Evolutionary conservation across 148 eudicot species (phyloP), one percentile per base, ranked within the genome.

Genomic region (Chenopodium berlandieri): DNA sequence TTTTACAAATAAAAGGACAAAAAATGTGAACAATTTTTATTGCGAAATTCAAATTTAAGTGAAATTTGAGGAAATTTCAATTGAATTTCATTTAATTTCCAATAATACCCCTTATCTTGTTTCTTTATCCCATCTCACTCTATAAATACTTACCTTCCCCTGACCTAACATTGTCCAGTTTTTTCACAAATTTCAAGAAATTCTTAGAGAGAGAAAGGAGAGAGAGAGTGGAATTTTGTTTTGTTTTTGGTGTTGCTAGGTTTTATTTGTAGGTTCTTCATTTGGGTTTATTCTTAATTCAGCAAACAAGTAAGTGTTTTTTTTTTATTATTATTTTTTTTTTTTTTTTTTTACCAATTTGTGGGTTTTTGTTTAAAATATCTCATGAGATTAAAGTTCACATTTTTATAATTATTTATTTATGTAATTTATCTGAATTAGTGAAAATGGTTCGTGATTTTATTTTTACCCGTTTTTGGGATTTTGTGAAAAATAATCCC

Each of bases 51-150:
- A 73, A 71, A 84, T 88, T 85, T 84, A 40, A 60, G 2, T 50
- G 77, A 44, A 88, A 88, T 88, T 90, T 86, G 82, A 87, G n/a
- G 77, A 44, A 86, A 88, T 88, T 90, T 86, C 83, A 87, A 22
- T 72, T 78, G 83, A 83, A 85, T 86, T 88, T 86, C 86, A 83
- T 83, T 78, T 81, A 74, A 71, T 82, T 84, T 69, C 56, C 83
- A 66, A 79, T 72, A 80, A 75, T 68, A 80, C 75, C 79, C 85
- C 72, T 54, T 56, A 78, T 69, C 73, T 75, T 75, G 52, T 67
- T 58, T 50, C 52, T 44, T 7, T 27, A 4, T 81, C 85, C 71
- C 76, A 23, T 68, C 73, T 82, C 69, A n/a, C 79, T 81, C 89
- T 82, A 87, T 91, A 89, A 82, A 86, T 90, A 86, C 54, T 73